phyloP scores from a whole-genome alignment of 306 rosid species.

The Castanopsis chinensis region DNA sequence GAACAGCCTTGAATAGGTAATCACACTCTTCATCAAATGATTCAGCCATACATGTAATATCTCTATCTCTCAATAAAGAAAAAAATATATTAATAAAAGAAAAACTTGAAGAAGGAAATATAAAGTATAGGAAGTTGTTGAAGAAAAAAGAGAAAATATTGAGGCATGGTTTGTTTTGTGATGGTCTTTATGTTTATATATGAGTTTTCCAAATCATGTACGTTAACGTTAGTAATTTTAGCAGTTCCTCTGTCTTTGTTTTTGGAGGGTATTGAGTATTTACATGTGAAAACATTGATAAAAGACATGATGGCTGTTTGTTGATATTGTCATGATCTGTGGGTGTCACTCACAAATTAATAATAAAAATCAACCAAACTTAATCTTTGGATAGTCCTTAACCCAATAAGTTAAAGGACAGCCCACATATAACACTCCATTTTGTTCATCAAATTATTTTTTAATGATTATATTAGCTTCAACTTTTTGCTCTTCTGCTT shows the following conservation, averaged over 20 bases:
- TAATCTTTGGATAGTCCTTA: neutral
- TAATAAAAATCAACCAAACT: neutral
- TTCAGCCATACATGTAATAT: conserved; percentile 42
- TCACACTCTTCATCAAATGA: conserved; percentile 87
- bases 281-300: conserved; percentile 44
- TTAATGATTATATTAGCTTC: neutral
- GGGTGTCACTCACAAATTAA: conserved; percentile 1
- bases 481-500: neutral
- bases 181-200: conserved; percentile 27
- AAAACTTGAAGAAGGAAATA: neutral
- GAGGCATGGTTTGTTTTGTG: conserved; percentile 17
- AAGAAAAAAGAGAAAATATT: neutral
- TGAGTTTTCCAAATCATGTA: conserved; percentile 5
- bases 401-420: neutral
- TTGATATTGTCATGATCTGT: conserved; percentile 17
- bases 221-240: neutral
- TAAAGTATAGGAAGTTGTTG: neutral
- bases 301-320: conserved; percentile 37
- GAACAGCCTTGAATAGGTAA: conserved; percentile 76
- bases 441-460: neutral
- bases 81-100: neutral
- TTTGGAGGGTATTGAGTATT: conserved; percentile 40
- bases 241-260: conserved; percentile 9
- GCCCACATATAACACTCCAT: neutral
- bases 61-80: conserved; percentile 6